Base-by-base conservation (phyloP, 163 green algal species). In the Chlamydomonas reinhardtii region DNA sequence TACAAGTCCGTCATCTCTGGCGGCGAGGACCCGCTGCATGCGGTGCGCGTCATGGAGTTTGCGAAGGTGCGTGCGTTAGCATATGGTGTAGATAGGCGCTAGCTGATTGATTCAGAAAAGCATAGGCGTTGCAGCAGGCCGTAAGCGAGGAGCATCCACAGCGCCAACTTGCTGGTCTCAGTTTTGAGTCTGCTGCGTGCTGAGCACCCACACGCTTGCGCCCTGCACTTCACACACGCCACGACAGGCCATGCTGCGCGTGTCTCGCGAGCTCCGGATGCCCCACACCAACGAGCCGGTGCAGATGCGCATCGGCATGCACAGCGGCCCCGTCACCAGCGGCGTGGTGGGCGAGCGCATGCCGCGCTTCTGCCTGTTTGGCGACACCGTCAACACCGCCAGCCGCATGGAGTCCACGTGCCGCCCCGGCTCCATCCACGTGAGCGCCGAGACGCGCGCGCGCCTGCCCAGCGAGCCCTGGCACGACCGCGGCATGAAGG, bases 221-320 rank as follows among this genome's bases (percentile, higher is more conserved):
- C 9, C 5, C 39, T 48, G 39, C 39, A 48, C 1, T 56, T 9
- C 48, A 56, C 25, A 4, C 56, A 82, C 59, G 74, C 74, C 4
- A 34, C 73, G 31, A 4, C 56, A 82, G 74, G 74, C 74, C 4
- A 34, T 82, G 31, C 74, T 82, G 31, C 59, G 32, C 32, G 59
- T 61, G 31, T 34, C 59, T 59, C 20, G 32, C 22, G 56, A 61
- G 12, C 59, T 82, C 14, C 59, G 56, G 1, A 34, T 82, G 54
- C 74, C 74, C 32, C 68, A 65, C 74, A 82, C 31, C 32, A 59
- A 59, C 32, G 74, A 82, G 59, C 83, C 75, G 3, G 74, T 91
- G 66, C 70, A 83, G 37, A 20, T 91, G 65, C 72, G 88, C 9
- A 66, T 91, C 19, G 88, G 88, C 48, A 81, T 91, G 22, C 88